phyloP scores from a whole-genome alignment of 2,329 filamentous ascomycete genomes.

The Botrytis fabae region DNA sequence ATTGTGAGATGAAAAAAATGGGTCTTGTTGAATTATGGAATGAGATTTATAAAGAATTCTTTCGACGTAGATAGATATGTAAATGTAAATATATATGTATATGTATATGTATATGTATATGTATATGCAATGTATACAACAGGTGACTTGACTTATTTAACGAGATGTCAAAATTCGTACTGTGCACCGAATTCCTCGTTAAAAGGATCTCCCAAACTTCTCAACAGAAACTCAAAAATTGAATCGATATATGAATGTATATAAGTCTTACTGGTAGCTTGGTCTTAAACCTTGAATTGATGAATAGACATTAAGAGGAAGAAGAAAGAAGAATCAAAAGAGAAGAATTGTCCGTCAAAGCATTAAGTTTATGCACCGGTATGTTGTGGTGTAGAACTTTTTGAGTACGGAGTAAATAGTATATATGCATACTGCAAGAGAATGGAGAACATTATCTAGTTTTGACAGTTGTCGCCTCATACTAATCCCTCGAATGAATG shows the following conservation, averaged over 20 bases:
- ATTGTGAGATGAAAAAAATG: constrained; percentile 11
- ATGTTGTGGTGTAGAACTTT: not conserved
- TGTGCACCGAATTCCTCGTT: not conserved
- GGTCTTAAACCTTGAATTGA: not conserved
- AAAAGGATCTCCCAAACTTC: not conserved
- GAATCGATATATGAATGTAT: not conserved
- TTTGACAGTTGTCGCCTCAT: constrained; percentile 22
- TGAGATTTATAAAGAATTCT: not conserved
- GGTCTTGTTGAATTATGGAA: constrained; percentile 8
- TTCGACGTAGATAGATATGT: not conserved
- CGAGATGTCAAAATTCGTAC: not conserved
- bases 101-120: not conserved
- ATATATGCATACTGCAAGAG: constrained; percentile 13
- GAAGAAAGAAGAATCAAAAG: not conserved
- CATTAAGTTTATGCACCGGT: constrained; percentile 14
- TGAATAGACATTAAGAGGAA: not conserved
- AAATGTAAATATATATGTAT: not conserved
- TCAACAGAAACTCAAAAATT: not conserved
- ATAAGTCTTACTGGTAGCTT: not conserved
- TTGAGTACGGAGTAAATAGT: constrained; percentile 1
- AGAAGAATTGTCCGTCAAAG: not conserved
- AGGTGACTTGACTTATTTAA: not conserved
- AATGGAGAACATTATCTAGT: constrained; percentile 12
- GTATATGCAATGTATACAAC: not conserved
- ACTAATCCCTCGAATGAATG: constrained; percentile 11